Percentiles rank a stretch among this genome's conserved stretches.
phyloP scores from a whole-genome alignment of 1,139 yeast species.

The Candida labiduridarum region DNA sequence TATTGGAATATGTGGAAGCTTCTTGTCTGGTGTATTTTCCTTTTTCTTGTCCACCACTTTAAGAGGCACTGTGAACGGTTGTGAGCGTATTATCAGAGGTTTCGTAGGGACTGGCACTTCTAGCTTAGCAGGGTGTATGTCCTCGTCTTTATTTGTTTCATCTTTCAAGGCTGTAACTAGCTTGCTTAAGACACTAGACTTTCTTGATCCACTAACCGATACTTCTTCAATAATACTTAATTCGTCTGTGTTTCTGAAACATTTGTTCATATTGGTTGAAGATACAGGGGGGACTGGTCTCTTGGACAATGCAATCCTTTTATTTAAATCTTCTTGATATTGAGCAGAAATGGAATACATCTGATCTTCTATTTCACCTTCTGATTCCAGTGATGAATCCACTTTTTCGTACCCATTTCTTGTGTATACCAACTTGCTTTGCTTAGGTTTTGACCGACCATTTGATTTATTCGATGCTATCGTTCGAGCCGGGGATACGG shows the following conservation, averaged over 20 bases:
- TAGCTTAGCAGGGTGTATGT: neutral
- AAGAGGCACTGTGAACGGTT: neutral
- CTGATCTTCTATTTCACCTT: conserved; percentile 15
- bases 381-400: conserved; percentile 32
- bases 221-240: conserved; percentile 49
- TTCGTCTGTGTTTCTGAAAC: conserved; percentile 28
- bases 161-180: neutral
- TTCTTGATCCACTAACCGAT: conserved; percentile 34
- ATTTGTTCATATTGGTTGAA: conserved; percentile 23
- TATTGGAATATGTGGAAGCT: neutral
- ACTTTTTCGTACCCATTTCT: conserved; percentile 42
- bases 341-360: neutral
- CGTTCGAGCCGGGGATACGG: conserved; percentile 16
- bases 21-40: neutral
- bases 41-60: neutral
- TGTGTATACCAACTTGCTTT: conserved; percentile 35
- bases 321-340: conserved; percentile 7
- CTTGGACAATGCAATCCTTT: conserved; percentile 17
- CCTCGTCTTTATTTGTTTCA: neutral
- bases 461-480: conserved; percentile 5
- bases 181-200: conserved; percentile 26
- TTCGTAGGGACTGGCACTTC: neutral
- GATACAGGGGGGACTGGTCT: conserved; percentile 28
- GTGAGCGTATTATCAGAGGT: neutral
- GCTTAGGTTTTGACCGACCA: conserved; percentile 14